A percentile compares a stretch with the other conserved stretches of the same genome.
These are phyloP conservation scores for Spergularia marina DNA, from an alignment of 148 eudicot species.

Conservation along the genomic window DNA sequence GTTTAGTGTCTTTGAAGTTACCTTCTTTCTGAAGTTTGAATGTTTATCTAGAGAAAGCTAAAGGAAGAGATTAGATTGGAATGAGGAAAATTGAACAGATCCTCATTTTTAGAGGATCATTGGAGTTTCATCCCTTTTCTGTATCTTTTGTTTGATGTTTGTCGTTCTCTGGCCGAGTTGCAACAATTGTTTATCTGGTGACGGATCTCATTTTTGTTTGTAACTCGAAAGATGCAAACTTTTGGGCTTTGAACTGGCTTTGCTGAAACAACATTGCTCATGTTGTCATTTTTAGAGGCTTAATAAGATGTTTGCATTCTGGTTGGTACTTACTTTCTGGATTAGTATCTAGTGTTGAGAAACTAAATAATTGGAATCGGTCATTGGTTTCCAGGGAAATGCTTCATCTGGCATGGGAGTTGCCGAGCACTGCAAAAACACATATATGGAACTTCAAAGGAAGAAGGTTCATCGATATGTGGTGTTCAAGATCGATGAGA, in stretches of 20 bases:
- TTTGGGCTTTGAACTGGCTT: neutral
- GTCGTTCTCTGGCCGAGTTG: too few species aligned
- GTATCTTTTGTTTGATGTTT: too few species aligned
- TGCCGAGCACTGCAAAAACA: conserved; percentile 57
- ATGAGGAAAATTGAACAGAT: neutral
- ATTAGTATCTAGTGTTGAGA: neutral
- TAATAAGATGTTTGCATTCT: neutral
- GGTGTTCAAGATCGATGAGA: conserved; percentile 74
- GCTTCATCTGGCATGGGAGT: conserved; percentile 75
- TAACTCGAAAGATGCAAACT: neutral
- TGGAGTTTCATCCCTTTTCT: neutral
- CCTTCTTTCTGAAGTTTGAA: too few species aligned
- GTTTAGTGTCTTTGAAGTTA: neutral
- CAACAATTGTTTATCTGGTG: neutral
- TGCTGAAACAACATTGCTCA: neutral
- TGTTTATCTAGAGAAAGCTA: too few species aligned
- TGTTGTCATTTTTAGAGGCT: neutral
- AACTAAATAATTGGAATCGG: neutral
- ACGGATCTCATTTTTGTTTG: neutral
- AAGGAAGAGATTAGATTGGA: too few species aligned
- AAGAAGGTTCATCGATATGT: conserved; percentile 69
- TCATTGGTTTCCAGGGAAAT: conserved; percentile 41
- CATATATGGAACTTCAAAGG: conserved; percentile 61
- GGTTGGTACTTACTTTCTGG: neutral
- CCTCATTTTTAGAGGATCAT: neutral